phyloP scores from a whole-genome alignment of 192 early-diverging fungal genomes.

The Tieghemiomyces parasiticus region DNA sequence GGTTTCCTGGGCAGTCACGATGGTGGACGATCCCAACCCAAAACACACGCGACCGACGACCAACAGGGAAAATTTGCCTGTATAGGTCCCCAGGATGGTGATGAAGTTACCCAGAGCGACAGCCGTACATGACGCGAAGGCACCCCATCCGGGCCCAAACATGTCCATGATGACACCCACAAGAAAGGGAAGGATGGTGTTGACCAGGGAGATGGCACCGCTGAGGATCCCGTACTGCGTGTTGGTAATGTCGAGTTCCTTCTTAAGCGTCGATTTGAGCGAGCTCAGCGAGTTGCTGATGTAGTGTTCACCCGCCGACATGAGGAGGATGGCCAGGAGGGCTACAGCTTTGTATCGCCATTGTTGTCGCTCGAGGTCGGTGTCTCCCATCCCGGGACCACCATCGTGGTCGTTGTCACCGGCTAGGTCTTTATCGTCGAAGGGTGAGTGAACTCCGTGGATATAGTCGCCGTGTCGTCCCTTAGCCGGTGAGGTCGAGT shows the following conservation, averaged over 20 bases:
- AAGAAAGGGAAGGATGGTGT: slow-evolving; percentile 28
- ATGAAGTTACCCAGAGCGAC: slow-evolving; percentile 1
- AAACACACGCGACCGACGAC: slow-evolving; percentile 22
- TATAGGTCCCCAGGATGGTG: slow-evolving; percentile 6
- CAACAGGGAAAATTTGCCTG: not conserved
- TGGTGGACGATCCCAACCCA: slow-evolving; percentile 26
- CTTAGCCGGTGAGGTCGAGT: too few species aligned
- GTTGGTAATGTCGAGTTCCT: slow-evolving; percentile 30
- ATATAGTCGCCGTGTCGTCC: too few species aligned
- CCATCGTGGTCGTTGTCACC: too few species aligned
- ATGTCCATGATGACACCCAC: slow-evolving; percentile 34
- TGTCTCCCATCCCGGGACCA: too few species aligned
- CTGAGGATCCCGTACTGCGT: slow-evolving; percentile 32
- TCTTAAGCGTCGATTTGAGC: slow-evolving; percentile 31
- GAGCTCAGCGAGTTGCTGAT: slow-evolving; percentile 12
- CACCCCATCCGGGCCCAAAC: slow-evolving; percentile 28
- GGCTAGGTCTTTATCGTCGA: too few species aligned
- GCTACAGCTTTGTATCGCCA: slow-evolving; percentile 4
- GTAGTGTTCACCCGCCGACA: slow-evolving; percentile 4
- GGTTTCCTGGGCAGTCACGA: slow-evolving; percentile 31
- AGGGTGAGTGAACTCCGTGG: too few species aligned
- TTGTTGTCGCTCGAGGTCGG: too few species aligned
- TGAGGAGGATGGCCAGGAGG: not conserved
- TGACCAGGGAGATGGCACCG: slow-evolving; percentile 30
- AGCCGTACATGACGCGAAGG: slow-evolving; percentile 6